Evolutionary conservation across 192 early-diverging fungal species (phyloP).

Genomic region (Phycomyces blakesleeanus): DNA sequence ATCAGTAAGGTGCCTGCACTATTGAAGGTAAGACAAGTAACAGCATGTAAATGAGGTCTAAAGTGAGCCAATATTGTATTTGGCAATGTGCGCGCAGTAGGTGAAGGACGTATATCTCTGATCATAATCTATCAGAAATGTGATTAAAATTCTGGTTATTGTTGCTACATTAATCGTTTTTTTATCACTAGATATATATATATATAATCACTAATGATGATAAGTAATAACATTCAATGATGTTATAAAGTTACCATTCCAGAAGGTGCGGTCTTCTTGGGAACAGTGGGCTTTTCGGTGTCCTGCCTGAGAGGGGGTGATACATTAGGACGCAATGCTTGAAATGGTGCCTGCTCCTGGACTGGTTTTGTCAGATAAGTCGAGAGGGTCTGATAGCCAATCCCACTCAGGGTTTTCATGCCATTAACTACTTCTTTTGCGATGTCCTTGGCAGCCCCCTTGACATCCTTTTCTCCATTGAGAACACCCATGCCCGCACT

Average conservation of each 20-base stretch:
- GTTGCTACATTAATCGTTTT: no score
- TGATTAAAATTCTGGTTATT: no score
- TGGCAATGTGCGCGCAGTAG: constrained; percentile 20
- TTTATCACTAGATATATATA: no score
- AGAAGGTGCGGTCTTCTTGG: constrained; percentile 16
- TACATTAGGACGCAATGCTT: constrained; percentile 1
- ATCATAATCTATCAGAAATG: constrained; percentile 49
- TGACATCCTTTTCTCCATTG: constrained; percentile 40
- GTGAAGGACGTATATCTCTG: constrained; percentile 37
- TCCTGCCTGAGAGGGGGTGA: background rate
- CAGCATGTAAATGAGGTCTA: constrained; percentile 64
- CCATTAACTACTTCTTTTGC: constrained; percentile 78
- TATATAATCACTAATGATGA: no score
- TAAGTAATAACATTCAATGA: background rate
- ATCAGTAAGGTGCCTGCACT: constrained; percentile 61
- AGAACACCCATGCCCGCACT: constrained; percentile 24
- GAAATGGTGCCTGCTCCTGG: constrained; percentile 14
- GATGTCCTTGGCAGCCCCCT: constrained; percentile 64
- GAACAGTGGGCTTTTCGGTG: background rate
- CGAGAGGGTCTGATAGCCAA: constrained; percentile 62
- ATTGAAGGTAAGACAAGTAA: constrained; percentile 61
- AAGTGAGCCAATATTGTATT: constrained; percentile 62
- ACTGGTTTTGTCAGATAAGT: constrained; percentile 53
- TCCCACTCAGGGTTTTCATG: constrained; percentile 65
- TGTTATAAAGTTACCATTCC: constrained; percentile 9